phyloP scores from a whole-genome alignment of 108 stramenopile genomes.

The Cyclotella kingstonii region DNA sequence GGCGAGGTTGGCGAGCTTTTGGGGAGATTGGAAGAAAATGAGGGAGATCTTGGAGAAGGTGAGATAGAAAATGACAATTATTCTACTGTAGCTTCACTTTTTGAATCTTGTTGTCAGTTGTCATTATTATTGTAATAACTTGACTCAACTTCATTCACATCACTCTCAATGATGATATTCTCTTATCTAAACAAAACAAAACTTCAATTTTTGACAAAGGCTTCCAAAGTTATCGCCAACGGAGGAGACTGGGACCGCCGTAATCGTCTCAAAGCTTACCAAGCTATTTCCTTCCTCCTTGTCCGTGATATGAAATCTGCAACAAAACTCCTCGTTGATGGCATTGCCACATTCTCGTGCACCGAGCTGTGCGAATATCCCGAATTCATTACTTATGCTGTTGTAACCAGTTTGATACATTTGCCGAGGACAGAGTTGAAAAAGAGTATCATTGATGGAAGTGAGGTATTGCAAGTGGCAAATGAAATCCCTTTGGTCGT shows the following conservation, averaged over 20 bases:
- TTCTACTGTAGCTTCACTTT: no score
- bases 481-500: slow-evolving; percentile 79
- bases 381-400: slow-evolving; percentile 90
- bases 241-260: slow-evolving; percentile 99
- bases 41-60: slow-evolving; percentile 65
- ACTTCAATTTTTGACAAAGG: slow-evolving; percentile 33
- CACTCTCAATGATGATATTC: background rate
- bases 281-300: slow-evolving; percentile 73
- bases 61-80: no score
- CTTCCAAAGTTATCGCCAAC: slow-evolving; percentile 74
- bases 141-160: background rate
- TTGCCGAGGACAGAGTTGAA: slow-evolving; percentile 85
- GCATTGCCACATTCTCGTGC: slow-evolving; percentile 97
- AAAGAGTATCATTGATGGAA: slow-evolving; percentile 94
- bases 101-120: no score
- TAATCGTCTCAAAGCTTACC: slow-evolving; percentile 96
- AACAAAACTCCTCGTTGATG: slow-evolving; percentile 80
- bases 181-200: background rate
- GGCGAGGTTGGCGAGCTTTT: slow-evolving; percentile 86
- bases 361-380: slow-evolving; percentile 92
- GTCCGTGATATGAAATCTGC: slow-evolving; percentile 86
- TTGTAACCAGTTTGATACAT: slow-evolving; percentile 84
- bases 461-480: slow-evolving; percentile 89
- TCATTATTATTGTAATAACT: background rate
- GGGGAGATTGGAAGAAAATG: slow-evolving; percentile 63